Conservation (phyloP, 441 rosid species). For the Theobroma grandiflorum region DNA sequence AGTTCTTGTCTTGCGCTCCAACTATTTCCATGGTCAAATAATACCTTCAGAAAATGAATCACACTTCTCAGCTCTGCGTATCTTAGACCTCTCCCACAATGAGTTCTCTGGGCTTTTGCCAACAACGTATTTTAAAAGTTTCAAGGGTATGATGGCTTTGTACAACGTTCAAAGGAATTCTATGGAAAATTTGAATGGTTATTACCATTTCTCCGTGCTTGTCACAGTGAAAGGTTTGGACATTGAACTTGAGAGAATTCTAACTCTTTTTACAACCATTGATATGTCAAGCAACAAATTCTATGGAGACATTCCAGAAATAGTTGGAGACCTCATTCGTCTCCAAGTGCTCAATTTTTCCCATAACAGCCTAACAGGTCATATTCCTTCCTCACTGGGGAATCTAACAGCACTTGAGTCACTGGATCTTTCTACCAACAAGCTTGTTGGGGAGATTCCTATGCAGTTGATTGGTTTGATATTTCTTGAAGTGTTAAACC, state of each 20-base stretch:
- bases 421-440: neutral
- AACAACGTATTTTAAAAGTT: neutral
- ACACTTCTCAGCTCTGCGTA: neutral
- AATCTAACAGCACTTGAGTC: constrained; percentile 12
- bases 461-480: constrained; percentile 21
- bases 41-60: neutral
- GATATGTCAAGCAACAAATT: constrained; percentile 37
- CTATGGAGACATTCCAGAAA: constrained; percentile 34
- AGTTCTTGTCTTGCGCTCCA: constrained; percentile 37
- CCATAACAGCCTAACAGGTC: too few relatives aligned
- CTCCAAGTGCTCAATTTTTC: constrained; percentile 30
- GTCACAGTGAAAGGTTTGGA: constrained; percentile 25
- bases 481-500: constrained; percentile 7
- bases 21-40: constrained; percentile 31
- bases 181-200: neutral
- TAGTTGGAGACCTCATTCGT: constrained; percentile 29
- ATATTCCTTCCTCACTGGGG: constrained; percentile 23
- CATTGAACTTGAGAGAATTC: constrained; percentile 14
- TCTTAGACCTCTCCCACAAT: constrained; percentile 30
- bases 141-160: constrained; percentile 25
- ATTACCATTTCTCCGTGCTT: constrained; percentile 7
- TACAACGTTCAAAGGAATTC: neutral
- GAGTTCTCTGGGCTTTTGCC: constrained; percentile 21
- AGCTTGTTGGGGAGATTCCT: constrained; percentile 34
- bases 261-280: constrained; percentile 24